Evolutionary conservation across 1,284 basidiomycete species (phyloP), one percentile per base, ranked within the genome.

Genomic region (Ceratobasidium sp.): DNA sequence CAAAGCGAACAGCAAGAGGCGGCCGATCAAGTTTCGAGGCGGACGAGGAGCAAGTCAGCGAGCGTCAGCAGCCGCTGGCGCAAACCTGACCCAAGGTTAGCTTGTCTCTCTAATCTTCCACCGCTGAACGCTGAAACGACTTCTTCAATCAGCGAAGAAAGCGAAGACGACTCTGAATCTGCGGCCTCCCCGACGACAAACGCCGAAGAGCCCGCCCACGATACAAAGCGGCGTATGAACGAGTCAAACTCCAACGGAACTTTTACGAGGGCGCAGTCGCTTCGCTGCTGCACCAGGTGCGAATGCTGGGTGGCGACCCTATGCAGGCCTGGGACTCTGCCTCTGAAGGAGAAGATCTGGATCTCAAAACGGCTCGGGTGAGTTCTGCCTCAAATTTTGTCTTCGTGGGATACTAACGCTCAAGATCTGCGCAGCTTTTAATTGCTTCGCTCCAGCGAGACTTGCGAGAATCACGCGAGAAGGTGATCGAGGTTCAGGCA

Each of bases 191-290:
- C 58, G 39, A 60, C 21, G n/a, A 16, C 61, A 21, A 65, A 48
- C 16, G 28, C 14, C 46, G 52, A 41, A 23, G 64, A 67, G 12
- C 18, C 50, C 6, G 48, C 23, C 4, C 48, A 28, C 28, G 53
- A 39, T 69, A 69, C 65, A 69, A 69, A 30, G 12, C 65, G 12
- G 65, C 65, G 23, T 69, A 69, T 16, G 41, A 69, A 21, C 65
- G 65, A 8, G 28, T 69, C 39, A 9, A 41, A 12, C 65, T 45
- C 14, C 65, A 69, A 34, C 52, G 65, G 2, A 52, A 57, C 39
- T 69, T 45, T 34, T 48, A 30, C 41, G 53, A 69, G 10, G 36
- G 53, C 9, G 53, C 65, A 18, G 41, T 53, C 12, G 41, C 41
- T 9, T 69, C 65, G 23, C 53, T 69, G 16, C 12, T 69, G 21